A percentile compares a stretch with the other conserved stretches of the same genome.
Evolutionary conservation across 116 monocot genomes (phyloP).

Genomic region (Phalaenopsis hybrid): DNA sequence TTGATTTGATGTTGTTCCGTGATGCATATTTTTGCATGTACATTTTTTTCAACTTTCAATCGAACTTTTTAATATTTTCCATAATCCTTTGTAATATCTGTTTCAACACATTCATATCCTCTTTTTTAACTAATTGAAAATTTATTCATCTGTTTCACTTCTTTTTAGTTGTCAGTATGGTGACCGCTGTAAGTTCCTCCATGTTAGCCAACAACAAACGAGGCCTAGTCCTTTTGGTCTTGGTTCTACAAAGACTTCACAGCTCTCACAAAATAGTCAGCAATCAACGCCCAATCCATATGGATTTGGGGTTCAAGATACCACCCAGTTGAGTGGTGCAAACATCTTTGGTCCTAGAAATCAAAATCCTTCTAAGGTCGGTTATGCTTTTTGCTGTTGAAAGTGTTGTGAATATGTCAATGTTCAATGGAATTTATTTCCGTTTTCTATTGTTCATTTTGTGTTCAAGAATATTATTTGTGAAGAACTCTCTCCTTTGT

Average conservation of each 20-base stretch:
- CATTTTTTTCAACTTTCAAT: background rate
- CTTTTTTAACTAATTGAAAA: slow-evolving; percentile 6
- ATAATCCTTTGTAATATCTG: background rate
- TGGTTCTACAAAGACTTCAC: slow-evolving; percentile 28
- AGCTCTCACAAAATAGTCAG: slow-evolving; percentile 20
- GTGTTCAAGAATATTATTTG: background rate
- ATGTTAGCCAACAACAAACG: slow-evolving; percentile 46
- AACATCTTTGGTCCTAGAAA: slow-evolving; percentile 19
- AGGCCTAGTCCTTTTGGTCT: slow-evolving; percentile 51
- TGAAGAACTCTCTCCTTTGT: background rate
- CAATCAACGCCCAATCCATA: slow-evolving; percentile 66
- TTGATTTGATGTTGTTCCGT: background rate
- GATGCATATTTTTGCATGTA: background rate
- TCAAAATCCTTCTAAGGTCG: slow-evolving; percentile 38
- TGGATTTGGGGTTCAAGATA: slow-evolving; percentile 80
- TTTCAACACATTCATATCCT: background rate
- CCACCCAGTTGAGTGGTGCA: slow-evolving; percentile 23
- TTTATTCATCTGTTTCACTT: background rate
- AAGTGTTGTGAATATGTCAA: background rate
- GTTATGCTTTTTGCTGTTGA: background rate
- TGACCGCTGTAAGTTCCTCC: slow-evolving; percentile 78
- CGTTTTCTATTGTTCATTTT: background rate
- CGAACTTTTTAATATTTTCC: background rate
- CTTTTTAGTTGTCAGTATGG: slow-evolving; percentile 85
- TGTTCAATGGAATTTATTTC: background rate